These are phyloP conservation scores for Daldinia loculata DNA, from an alignment of 495 filamentous ascomycete genomes.

Conservation along the genomic window DNA sequence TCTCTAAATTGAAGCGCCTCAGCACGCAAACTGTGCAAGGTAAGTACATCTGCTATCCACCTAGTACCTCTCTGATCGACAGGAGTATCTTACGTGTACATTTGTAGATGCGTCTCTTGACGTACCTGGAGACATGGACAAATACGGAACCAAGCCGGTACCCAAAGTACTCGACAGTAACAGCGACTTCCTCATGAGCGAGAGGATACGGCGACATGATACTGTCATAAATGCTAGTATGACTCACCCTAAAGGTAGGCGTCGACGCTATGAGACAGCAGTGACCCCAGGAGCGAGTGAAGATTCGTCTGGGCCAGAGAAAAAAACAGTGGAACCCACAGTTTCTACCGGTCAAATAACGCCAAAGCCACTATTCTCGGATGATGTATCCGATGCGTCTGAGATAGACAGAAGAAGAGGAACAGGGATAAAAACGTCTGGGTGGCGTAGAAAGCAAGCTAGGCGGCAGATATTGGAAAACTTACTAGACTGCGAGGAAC, in stretches of 20 bases:
- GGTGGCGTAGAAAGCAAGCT: conserved; percentile 1
- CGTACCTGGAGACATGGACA: neutral
- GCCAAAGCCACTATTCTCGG: conserved; percentile 23
- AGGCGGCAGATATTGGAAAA: conserved; percentile 23
- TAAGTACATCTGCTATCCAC: neutral
- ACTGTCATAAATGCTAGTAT: neutral
- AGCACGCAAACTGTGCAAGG: conserved; percentile 25
- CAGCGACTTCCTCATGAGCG: conserved; percentile 40
- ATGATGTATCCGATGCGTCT: conserved; percentile 15
- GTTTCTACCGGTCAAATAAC: neutral
- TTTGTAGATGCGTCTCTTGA: conserved; percentile 1
- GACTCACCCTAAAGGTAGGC: neutral
- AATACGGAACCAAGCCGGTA: neutral
- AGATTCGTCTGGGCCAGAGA: neutral
- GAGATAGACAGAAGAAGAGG: neutral
- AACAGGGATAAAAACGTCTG: neutral
- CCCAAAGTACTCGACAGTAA: conserved; percentile 35
- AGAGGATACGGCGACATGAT: conserved; percentile 37
- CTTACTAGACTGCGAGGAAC: conserved; percentile 11
- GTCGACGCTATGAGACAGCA: neutral
- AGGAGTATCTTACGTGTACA: neutral
- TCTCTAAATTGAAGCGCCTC: conserved; percentile 45
- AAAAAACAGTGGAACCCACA: neutral
- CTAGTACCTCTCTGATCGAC: neutral
- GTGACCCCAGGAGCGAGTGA: neutral